Percentiles rank a stretch among this genome's conserved stretches.
Evolutionary conservation across 345 rosid genomes (phyloP).

Genomic region (Sonneratia caseolaris): DNA sequence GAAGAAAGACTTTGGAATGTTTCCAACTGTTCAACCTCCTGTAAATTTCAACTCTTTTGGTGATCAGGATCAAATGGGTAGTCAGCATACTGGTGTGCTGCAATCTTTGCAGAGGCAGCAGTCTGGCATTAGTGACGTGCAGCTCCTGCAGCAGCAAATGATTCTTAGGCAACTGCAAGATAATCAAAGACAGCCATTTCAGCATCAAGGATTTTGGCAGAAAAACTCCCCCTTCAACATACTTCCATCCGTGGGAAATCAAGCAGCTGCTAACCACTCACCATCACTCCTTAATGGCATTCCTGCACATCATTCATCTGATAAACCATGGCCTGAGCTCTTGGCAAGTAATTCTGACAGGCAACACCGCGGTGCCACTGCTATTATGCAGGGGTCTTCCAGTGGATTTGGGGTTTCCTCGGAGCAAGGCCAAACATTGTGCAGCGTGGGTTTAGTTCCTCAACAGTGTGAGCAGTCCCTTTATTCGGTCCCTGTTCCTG

Average conservation of each 20-base stretch:
- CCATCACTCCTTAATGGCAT: slow-evolving; percentile 44
- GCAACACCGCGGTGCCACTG: slow-evolving; percentile 37
- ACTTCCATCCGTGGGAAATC: slow-evolving; percentile 36
- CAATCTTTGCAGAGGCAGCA: slow-evolving; percentile 68
- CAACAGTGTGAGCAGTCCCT: slow-evolving; percentile 65
- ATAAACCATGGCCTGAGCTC: slow-evolving; percentile 49
- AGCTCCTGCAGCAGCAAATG: slow-evolving; percentile 62
- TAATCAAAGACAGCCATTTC: slow-evolving; percentile 61
- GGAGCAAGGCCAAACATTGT: slow-evolving; percentile 43
- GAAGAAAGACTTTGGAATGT: slow-evolving; percentile 30
- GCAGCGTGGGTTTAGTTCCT: slow-evolving; percentile 35
- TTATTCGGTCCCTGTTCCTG: slow-evolving; percentile 47
- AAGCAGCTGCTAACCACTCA: slow-evolving; percentile 30
- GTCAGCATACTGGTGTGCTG: slow-evolving; percentile 50
- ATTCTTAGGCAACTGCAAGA: slow-evolving; percentile 73
- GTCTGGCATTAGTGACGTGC: slow-evolving; percentile 59
- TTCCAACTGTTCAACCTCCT: slow-evolving; percentile 54
- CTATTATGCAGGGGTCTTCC: slow-evolving; percentile 49
- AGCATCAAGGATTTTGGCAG: slow-evolving; percentile 47
- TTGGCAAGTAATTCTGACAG: slow-evolving; percentile 42
- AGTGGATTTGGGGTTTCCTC: slow-evolving; percentile 45
- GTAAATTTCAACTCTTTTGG: slow-evolving; percentile 60
- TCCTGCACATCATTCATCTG: slow-evolving; percentile 54
- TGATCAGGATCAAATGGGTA: slow-evolving; percentile 50
- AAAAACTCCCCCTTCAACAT: slow-evolving; percentile 32